These are phyloP conservation scores for Candida ulmi DNA, from an alignment of 805 yeast species.

Conservation along the genomic window DNA sequence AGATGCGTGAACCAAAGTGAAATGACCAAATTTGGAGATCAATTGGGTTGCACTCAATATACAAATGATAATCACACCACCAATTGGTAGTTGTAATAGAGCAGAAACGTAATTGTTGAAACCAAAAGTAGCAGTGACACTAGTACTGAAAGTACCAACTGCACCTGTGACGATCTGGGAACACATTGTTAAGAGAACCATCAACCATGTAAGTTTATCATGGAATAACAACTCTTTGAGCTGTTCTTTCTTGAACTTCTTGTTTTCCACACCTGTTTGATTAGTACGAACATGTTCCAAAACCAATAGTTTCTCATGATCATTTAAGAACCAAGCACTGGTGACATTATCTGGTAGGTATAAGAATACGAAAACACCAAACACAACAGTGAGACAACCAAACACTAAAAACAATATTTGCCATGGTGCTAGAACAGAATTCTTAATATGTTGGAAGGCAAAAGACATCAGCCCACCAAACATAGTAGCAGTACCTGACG, in stretches of 20 bases:
- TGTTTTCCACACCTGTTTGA: slow-evolving; percentile 43
- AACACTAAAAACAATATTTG: slow-evolving; percentile 51
- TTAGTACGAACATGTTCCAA: slow-evolving; percentile 36
- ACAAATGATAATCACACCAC: slow-evolving; percentile 30
- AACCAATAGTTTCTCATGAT: slow-evolving; percentile 33
- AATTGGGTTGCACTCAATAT: slow-evolving; percentile 33
- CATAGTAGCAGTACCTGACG: slow-evolving; percentile 43
- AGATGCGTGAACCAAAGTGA: slow-evolving; percentile 29
- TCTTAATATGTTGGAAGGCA: slow-evolving; percentile 46
- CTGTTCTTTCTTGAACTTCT: slow-evolving; percentile 34
- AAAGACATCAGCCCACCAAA: slow-evolving; percentile 41
- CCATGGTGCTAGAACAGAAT: slow-evolving; percentile 42
- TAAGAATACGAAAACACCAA: slow-evolving; percentile 38
- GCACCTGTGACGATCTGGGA: slow-evolving; percentile 34
- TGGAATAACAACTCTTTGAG: slow-evolving; percentile 35
- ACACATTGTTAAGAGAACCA: slow-evolving; percentile 34
- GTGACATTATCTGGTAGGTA: slow-evolving; percentile 45
- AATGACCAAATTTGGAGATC: slow-evolving; percentile 27
- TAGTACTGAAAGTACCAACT: slow-evolving; percentile 18
- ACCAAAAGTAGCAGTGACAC: slow-evolving; percentile 15
- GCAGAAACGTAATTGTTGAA: slow-evolving; percentile 13
- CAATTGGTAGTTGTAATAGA: background rate
- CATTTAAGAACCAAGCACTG: slow-evolving; percentile 25
- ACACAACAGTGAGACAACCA: slow-evolving; percentile 43
- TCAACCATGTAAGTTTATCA: slow-evolving; percentile 42